These are phyloP conservation scores for Lepiota brunneoincarnata DNA, from an alignment of 768 basidiomycete genomes.

Conservation along the genomic window DNA sequence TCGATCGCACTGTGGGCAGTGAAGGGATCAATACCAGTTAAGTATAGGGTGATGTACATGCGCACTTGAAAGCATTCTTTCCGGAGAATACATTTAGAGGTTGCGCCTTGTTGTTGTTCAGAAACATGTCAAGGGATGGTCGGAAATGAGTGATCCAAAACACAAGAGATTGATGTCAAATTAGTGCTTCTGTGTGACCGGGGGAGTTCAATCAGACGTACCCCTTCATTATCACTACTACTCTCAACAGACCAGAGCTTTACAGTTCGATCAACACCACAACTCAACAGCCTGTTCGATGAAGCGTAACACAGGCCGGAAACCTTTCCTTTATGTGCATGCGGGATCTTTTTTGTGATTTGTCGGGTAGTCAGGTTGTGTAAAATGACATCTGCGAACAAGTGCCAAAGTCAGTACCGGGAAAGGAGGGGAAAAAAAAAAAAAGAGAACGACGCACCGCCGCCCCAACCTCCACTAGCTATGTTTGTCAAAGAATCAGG, in stretches of 20 bases:
- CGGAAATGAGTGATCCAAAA: constrained; percentile 14
- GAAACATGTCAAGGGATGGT: constrained; percentile 7
- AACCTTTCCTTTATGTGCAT: constrained; percentile 83
- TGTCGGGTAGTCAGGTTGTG: constrained; percentile 71
- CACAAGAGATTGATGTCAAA: neutral
- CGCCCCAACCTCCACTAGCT: constrained; percentile 95
- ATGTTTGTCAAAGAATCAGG: constrained; percentile 72
- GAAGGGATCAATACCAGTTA: constrained; percentile 5
- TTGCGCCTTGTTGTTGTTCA: constrained; percentile 21
- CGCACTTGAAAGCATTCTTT: constrained; percentile 90
- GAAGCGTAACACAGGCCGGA: constrained; percentile 75
- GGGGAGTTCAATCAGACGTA: constrained; percentile 11
- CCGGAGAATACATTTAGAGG: constrained; percentile 80
- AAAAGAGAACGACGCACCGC: constrained; percentile 55
- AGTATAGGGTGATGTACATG: neutral
- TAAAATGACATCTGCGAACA: constrained; percentile 68
- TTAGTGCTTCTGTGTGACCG: neutral
- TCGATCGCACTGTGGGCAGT: constrained; percentile 72
- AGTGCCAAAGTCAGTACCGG: neutral
- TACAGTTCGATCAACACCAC: constrained; percentile 79
- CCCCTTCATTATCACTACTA: constrained; percentile 21
- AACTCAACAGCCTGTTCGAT: constrained; percentile 60
- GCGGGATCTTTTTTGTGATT: constrained; percentile 52
- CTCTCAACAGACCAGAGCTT: constrained; percentile 71
- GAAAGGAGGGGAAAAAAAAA: neutral